Percentiles rank a stretch among this genome's conserved stretches.
Evolutionary conservation across 306 rosid genomes (phyloP).

Genomic region (Prunus mira): DNA sequence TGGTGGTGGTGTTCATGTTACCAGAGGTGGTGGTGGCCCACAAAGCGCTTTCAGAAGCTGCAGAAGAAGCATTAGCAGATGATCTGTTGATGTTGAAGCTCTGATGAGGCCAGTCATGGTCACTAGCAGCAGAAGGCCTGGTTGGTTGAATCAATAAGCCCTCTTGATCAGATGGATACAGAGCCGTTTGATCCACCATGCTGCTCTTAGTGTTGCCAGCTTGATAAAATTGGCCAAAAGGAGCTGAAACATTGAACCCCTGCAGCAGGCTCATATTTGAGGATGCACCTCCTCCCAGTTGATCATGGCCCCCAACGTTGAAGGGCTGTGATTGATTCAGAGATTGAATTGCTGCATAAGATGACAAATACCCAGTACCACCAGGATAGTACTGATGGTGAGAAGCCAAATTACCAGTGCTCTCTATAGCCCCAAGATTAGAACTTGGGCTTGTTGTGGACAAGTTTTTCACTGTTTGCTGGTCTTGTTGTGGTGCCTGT

Average conservation of each 20-base stretch:
- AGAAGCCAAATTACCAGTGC: not conserved
- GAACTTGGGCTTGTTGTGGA: not conserved
- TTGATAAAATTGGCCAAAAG: conserved; percentile 25
- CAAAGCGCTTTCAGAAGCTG: conserved; percentile 18
- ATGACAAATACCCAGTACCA: conserved; percentile 33
- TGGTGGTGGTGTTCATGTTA: conserved; percentile 4
- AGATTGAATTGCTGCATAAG: conserved; percentile 38
- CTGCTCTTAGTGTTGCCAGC: conserved; percentile 19
- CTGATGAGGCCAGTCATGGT: conserved; percentile 33
- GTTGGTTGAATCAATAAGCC: conserved; percentile 24
- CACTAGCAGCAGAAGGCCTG: conserved; percentile 2
- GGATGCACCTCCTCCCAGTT: not conserved
- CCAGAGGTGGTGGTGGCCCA: conserved; percentile 37
- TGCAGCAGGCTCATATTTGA: conserved; percentile 40
- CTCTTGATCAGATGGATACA: conserved; percentile 4
- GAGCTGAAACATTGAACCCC: conserved; percentile 33
- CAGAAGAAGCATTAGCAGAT: not conserved
- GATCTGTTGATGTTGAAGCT: conserved; percentile 26
- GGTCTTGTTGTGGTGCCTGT: not conserved
- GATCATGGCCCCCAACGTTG: conserved; percentile 10
- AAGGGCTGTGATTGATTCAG: conserved; percentile 20
- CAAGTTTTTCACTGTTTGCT: conserved; percentile 12
- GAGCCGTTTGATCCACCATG: conserved; percentile 6
- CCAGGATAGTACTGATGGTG: conserved; percentile 22
- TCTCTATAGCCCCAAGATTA: not conserved